Evolutionary conservation across 306 rosid species (phyloP).

Genomic region (Datisca glomerata): DNA sequence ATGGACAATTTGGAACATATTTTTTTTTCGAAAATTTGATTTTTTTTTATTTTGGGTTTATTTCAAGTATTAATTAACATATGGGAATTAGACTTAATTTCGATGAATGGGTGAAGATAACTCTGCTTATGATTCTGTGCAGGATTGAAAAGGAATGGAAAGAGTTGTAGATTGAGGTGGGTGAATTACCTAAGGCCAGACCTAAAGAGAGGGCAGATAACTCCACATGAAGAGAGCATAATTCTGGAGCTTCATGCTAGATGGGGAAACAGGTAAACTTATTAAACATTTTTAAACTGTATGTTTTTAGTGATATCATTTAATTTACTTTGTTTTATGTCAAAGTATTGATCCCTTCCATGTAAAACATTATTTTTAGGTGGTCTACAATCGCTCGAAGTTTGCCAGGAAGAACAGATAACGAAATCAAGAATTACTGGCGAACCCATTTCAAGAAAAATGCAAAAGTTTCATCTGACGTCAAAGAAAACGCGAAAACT

Average conservation of each 20-base stretch:
- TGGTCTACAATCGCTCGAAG: slow-evolving; percentile 97
- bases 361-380: no score
- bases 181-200: slow-evolving; percentile 94
- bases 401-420: slow-evolving; percentile 92
- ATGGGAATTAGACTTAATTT: no score
- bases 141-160: slow-evolving; percentile 92
- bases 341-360: no score
- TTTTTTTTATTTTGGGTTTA: no score
- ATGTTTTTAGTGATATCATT: no score
- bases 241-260: slow-evolving; percentile 77
- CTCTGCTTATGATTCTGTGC: no score
- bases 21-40: no score
- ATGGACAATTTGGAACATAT: no score
- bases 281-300: no score
- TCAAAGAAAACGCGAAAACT: slow-evolving; percentile 39
- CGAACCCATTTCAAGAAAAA: slow-evolving; percentile 88
- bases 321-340: no score
- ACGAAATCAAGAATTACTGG: slow-evolving; percentile 90
- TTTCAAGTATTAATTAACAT: no score
- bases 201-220: slow-evolving; percentile 84
- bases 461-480: slow-evolving; percentile 31
- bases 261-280: slow-evolving; percentile 96
- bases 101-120: no score
- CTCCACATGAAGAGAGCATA: slow-evolving; percentile 86
- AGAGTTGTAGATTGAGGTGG: slow-evolving; percentile 97